Percentiles rank a stretch among this genome's conserved stretches.
phyloP scores from a whole-genome alignment of 768 basidiomycete species.

The Leccinellum luteum region DNA sequence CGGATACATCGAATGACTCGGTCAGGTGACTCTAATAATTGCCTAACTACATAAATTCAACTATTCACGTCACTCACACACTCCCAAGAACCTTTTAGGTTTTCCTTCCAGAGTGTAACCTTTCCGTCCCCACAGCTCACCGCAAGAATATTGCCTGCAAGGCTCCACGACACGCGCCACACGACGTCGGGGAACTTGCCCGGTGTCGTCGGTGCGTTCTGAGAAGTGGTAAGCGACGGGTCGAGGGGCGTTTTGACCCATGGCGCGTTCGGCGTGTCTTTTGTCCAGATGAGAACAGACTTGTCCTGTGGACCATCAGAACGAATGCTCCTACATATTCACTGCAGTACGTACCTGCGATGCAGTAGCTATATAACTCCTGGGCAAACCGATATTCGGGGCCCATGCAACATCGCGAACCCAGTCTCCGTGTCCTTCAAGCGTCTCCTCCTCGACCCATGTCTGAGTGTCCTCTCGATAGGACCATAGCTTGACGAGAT shows the following conservation, averaged over 20 bases:
- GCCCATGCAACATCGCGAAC: constrained; percentile 99
- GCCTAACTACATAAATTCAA: constrained; percentile 33
- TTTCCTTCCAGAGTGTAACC: constrained; percentile 98
- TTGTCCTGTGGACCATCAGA: constrained; percentile 50
- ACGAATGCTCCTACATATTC: not conserved
- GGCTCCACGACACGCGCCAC: constrained; percentile 98
- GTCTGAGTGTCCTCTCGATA: constrained; percentile 84
- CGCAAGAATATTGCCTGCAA: constrained; percentile 93
- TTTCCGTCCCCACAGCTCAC: constrained; percentile 98
- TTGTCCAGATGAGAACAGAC: constrained; percentile 90
- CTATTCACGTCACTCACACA: constrained; percentile 95
- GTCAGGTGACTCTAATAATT: too few relatives aligned
- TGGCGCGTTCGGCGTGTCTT: constrained; percentile 65
- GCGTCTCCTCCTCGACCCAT: constrained; percentile 87
- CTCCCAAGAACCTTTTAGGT: constrained; percentile 92
- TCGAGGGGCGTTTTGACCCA: constrained; percentile 85
- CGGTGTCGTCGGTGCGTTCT: constrained; percentile 43
- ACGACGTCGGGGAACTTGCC: constrained; percentile 96
- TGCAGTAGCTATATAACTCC: constrained; percentile 94
- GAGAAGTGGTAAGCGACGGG: constrained; percentile 51
- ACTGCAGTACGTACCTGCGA: constrained; percentile 58
- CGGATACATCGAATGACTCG: too few relatives aligned
- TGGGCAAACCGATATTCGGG: constrained; percentile 91
- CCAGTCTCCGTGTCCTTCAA: constrained; percentile 96
- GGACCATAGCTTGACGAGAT: constrained; percentile 91